phyloP scores from a whole-genome alignment of 2,329 filamentous ascomycete genomes.

The Paraphaeosphaeria minitans region DNA sequence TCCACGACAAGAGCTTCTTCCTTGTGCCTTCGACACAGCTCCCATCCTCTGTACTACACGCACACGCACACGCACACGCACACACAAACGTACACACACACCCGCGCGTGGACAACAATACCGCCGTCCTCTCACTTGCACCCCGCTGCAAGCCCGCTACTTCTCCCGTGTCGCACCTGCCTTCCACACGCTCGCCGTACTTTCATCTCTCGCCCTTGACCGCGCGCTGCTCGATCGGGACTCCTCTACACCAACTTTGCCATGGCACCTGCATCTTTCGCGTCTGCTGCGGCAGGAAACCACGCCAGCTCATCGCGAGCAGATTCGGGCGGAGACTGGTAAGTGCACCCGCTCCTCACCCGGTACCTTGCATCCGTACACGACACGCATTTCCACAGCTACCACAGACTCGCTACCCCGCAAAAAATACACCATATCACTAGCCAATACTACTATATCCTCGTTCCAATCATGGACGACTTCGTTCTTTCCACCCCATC shows the following conservation, averaged over 20 bases:
- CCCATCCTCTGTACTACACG: slow-evolving; percentile 26
- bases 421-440: slow-evolving; percentile 15
- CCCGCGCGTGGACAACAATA: slow-evolving; percentile 17
- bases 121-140: slow-evolving; percentile 18
- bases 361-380: slow-evolving; percentile 12
- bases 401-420: slow-evolving; percentile 20
- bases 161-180: slow-evolving; percentile 28
- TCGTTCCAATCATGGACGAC: slow-evolving; percentile 17
- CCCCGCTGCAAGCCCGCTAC: slow-evolving; percentile 29
- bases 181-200: slow-evolving; percentile 25
- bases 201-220: slow-evolving; percentile 10
- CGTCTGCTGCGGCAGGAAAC: slow-evolving; percentile 56
- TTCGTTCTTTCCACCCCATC: background rate
- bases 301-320: slow-evolving; percentile 48
- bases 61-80: slow-evolving; percentile 16
- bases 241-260: slow-evolving; percentile 21
- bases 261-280: slow-evolving; percentile 58
- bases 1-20: slow-evolving; percentile 15
- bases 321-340: slow-evolving; percentile 55
- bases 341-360: slow-evolving; percentile 32
- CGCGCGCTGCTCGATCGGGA: slow-evolving; percentile 9
- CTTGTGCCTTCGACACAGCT: slow-evolving; percentile 25
- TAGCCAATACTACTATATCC: slow-evolving; percentile 9
- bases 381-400: slow-evolving; percentile 1
- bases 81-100: slow-evolving; percentile 17